phyloP scores from a whole-genome alignment of 78 protist species.

The Speleostelium caveatum region DNA sequence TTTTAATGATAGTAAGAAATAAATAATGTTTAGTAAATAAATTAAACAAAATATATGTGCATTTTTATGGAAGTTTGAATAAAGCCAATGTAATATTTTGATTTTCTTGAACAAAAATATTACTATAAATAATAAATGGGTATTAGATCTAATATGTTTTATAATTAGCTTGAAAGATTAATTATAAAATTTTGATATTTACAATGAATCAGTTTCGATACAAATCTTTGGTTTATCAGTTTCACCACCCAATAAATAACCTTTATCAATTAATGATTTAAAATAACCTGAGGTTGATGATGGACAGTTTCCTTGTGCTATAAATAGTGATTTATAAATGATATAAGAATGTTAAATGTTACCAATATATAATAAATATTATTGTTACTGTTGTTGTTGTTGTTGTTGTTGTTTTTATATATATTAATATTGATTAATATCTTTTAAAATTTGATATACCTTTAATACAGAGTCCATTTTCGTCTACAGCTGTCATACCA shows the following conservation, averaged over 20 bases:
- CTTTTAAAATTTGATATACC: slow-evolving; percentile 14
- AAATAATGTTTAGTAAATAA: too few relatives aligned
- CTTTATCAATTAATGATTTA: slow-evolving; percentile 46
- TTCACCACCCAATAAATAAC: background rate
- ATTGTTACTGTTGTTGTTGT: background rate
- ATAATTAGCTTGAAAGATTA: background rate
- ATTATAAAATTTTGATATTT: background rate
- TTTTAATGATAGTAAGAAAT: too few relatives aligned
- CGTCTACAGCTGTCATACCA: slow-evolving; percentile 25
- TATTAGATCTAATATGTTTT: background rate
- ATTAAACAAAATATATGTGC: too few relatives aligned
- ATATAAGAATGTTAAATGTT: too few relatives aligned
- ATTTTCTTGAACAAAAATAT: slow-evolving; percentile 58
- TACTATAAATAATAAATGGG: background rate
- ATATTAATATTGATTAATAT: background rate
- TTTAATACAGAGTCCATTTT: slow-evolving; percentile 57
- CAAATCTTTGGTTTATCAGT: slow-evolving; percentile 17
- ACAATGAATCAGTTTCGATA: slow-evolving; percentile 68
- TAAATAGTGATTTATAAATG: background rate
- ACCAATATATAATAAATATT: background rate
- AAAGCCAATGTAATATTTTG: slow-evolving; percentile 40
- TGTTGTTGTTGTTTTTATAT: too few relatives aligned
- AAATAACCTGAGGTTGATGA: slow-evolving; percentile 36
- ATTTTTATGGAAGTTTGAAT: slow-evolving; percentile 55
- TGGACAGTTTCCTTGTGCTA: slow-evolving; percentile 30